Base-by-base conservation (phyloP, 257 asterid genomes). In the Knoxia roxburghii region DNA sequence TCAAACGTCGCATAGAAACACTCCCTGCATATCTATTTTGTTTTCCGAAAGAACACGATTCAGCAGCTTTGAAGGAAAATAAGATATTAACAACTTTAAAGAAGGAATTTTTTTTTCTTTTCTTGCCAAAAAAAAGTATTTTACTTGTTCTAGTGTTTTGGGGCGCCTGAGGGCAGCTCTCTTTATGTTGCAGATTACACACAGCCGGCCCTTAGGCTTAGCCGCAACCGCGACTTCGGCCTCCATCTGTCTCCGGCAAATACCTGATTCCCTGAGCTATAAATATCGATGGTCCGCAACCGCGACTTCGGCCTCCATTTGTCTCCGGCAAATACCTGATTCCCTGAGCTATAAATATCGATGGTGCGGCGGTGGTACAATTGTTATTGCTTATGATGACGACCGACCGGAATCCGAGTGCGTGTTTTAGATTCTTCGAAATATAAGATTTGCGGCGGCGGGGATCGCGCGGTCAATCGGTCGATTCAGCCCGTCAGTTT, bases 101-200 rank as follows among this genome's bases (percentile, higher is more conserved):
- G 37, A 27, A 23, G 30, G 41, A 20, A 6, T 18, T 5, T 59
- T 35, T 32, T 6, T 37, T 37, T 37, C 41, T 4, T 3, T 4
- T 8, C 6, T 27, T 15, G 15, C 1, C 5, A 32, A 29, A 11
- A 57, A 30, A 1, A 21, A 57, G 20, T 15, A 49, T 9, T 30
- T 5, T 74, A 93, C 98, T 74, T 90, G 97, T 75, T 90, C 85
- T 29, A 86, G 91, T 82, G 95, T 93, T 84, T 93, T 90, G 64
- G 99, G 99, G 52, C 96, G 97, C 77, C 88, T 93, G 27, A 93
- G 86, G 55, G 96, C 95, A 53, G 99, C 87, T 64, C 92, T 93
- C 61, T 68, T 79, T 68, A 75, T 64, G 75, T 72, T 86, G 71
- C 99, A 93, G 61, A 88, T 77, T 39, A 82, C 63, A 72, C 99